A percentile compares a stretch with the other conserved stretches of the same genome.
phyloP scores from a whole-genome alignment of 2,329 filamentous ascomycete genomes.

The Raffaelea albimanens region DNA sequence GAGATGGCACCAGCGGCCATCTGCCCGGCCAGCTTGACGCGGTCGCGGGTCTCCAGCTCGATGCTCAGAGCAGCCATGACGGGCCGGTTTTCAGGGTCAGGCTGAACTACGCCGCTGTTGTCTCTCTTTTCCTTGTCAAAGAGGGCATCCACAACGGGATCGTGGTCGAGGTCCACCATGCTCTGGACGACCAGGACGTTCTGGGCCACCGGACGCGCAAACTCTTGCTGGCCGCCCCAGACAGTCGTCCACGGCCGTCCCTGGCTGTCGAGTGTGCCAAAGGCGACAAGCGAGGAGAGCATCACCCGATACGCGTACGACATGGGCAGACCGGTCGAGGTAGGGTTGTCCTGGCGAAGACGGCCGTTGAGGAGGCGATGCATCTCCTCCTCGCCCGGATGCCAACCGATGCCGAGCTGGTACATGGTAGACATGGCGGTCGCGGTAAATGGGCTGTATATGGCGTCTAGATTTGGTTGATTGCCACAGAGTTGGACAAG shows the following conservation, averaged over 20 bases:
- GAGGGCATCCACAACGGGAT: conserved; percentile 61
- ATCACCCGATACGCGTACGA: conserved; percentile 52
- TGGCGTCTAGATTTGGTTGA: too few relatives aligned
- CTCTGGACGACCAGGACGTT: conserved; percentile 55
- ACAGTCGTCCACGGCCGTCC: conserved; percentile 67
- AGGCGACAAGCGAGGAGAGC: conserved; percentile 56
- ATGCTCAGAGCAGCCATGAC: conserved; percentile 46
- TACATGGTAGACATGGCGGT: conserved; percentile 1
- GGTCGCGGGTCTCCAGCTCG: conserved; percentile 57
- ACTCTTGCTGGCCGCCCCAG: conserved; percentile 65
- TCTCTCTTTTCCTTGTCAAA: conserved; percentile 31
- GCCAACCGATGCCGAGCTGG: conserved; percentile 33
- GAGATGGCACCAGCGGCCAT: conserved; percentile 55
- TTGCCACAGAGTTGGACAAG: too few relatives aligned
- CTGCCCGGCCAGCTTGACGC: conserved; percentile 64
- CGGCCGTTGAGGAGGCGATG: conserved; percentile 50
- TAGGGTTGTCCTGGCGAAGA: conserved; percentile 51
- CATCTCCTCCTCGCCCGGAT: conserved; percentile 58
- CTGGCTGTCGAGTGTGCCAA: conserved; percentile 61
- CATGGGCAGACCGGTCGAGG: conserved; percentile 49
- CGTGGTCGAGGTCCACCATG: conserved; percentile 48
- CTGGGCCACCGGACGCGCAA: conserved; percentile 53
- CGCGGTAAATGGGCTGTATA: too few relatives aligned
- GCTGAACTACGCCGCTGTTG: conserved; percentile 28
- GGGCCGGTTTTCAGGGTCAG: conserved; percentile 27